Base-by-base conservation (phyloP, 139 green algal genomes). In the Parachlorella kessleri region DNA sequence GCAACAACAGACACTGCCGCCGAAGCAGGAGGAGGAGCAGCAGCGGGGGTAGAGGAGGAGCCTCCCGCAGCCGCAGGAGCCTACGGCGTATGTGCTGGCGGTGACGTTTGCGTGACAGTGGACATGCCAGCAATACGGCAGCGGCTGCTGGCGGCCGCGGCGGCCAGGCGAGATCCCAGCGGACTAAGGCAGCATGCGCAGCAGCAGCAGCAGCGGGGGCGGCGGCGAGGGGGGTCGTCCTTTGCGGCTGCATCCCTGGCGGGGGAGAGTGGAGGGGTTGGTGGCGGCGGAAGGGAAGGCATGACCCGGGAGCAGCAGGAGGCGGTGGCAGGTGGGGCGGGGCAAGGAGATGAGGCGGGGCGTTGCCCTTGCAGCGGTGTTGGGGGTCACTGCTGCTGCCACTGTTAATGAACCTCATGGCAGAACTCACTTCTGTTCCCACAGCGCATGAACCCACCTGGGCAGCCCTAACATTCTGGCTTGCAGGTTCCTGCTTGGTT, bases 211-310 rank as follows among this genome's bases (percentile, higher is more conserved):
- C 33, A 23, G 55, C 54, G 30, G 14, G 9, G 39, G n/a, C n/a
- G n/a, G n/a, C n/a, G n/a, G n/a, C n/a, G n/a, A n/a, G n/a, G n/a
- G n/a, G n/a, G 48, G 35, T 39, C 35, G 2, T 33, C 3, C 14
- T 73, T 76, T 41, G 36, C 18, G 6, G 76, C 76, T 2, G 76
- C 76, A 24, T 76, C 69, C 2, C 38, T 82, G 77, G 68, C 68
- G 21, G 77, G 37, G 3, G 54, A 18, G 3, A 24, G 37, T 32
- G 63, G 9, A 9, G 73, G 30, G 3, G 41, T 7, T 21, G 63
- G 8, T 35, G 70, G 38, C 67, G 37, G 21, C 65, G 48, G 66
- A 10, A 35, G 38, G 10, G 73, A 35, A 18, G 59, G 63, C 21
- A 41, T 72, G 63, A 48, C 33, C 3, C 63, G 74, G 4, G 74